These are phyloP conservation scores for Mycena belliarum DNA, from an alignment of 768 basidiomycete species.

Conservation along the genomic window DNA sequence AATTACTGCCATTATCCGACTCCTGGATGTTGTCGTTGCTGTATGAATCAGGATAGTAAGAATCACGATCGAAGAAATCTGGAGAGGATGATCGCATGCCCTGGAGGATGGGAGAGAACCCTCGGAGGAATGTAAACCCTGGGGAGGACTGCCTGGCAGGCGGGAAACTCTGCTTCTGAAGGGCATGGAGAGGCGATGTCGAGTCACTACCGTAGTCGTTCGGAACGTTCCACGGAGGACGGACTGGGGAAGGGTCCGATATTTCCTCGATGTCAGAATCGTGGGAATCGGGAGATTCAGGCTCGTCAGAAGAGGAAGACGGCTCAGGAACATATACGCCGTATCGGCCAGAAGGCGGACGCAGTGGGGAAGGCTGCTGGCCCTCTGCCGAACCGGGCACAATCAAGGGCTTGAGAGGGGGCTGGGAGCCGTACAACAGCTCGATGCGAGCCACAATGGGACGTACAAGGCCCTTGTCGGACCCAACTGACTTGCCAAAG, in stretches of 20 bases:
- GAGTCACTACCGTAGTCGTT: constrained; percentile 25
- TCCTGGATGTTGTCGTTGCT: constrained; percentile 19
- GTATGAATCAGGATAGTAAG: constrained; percentile 10
- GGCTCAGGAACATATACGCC: constrained; percentile 50
- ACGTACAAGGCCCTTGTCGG: constrained; percentile 57
- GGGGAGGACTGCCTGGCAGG: constrained; percentile 2
- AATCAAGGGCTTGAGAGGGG: constrained; percentile 29
- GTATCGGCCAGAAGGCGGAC: constrained; percentile 50
- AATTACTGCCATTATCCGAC: constrained; percentile 13
- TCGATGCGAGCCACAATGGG: constrained; percentile 66
- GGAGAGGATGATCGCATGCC: background rate
- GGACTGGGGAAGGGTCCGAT: constrained; percentile 25
- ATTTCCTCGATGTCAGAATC: constrained; percentile 62
- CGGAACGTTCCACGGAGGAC: constrained; percentile 9
- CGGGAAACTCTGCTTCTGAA: background rate
- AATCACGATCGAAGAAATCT: background rate
- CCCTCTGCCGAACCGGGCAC: constrained; percentile 25
- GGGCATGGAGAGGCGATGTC: constrained; percentile 8
- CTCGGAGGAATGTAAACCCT: background rate
- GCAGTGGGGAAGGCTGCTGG: background rate
- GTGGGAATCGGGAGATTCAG: constrained; percentile 33
- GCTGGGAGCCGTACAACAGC: constrained; percentile 41
- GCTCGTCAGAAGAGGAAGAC: constrained; percentile 45
- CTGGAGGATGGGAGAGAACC: background rate
- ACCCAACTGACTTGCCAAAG: constrained; percentile 76